Base-by-base conservation (phyloP, 2,329 filamentous ascomycete species). In the Trichoderma arundinaceum region DNA sequence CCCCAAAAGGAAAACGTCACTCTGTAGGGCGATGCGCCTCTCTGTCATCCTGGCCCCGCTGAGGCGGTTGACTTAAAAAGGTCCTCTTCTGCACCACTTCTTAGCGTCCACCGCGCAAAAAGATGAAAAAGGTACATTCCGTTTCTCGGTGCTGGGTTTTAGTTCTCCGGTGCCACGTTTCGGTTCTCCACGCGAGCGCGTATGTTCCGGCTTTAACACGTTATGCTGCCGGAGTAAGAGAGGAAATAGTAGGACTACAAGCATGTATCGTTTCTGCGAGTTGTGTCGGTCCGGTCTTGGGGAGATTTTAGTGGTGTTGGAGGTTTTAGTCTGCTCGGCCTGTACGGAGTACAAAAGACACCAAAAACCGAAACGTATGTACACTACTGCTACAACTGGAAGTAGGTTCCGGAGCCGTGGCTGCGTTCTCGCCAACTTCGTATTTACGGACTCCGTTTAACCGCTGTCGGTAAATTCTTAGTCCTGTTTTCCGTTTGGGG, bases 141-240 rank as follows among this genome's bases (percentile, higher is more conserved):
- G 22, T 28, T 28, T 4, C 22, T 28, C n/a, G 41, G 15, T 32
- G 33, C 19, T 33, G 38, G 15, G 39, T 7, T 33, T 17, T 44
- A 44, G 53, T 39, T 22, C 7, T n/a, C 38, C 2, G 8, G 7
- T 28, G 59, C 59, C 59, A 62, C 59, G 59, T 62, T 62, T 53
- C 35, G 22, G 22, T 2, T 28, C 4, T 28, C 22, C 22, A 28
- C 4, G 22, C 22, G 22, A 2, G 22, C 22, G 22, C 22, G 22
- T 28, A 4, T 28, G 22, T 28, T 28, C 22, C 22, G 22, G 22
- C 22, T 28, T 28, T 28, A 28, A 28, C 22, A 28, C 2, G 2
- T 28, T 4, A 28, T 28, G 22, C 22, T 28, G 22, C 22, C 22
- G 4, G 22, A 28, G 22, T 28, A 28, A 28, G 22, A 28, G 22